Conservation (phyloP, 352 stramenopile species). For the Globisporangium paroecandrum region DNA sequence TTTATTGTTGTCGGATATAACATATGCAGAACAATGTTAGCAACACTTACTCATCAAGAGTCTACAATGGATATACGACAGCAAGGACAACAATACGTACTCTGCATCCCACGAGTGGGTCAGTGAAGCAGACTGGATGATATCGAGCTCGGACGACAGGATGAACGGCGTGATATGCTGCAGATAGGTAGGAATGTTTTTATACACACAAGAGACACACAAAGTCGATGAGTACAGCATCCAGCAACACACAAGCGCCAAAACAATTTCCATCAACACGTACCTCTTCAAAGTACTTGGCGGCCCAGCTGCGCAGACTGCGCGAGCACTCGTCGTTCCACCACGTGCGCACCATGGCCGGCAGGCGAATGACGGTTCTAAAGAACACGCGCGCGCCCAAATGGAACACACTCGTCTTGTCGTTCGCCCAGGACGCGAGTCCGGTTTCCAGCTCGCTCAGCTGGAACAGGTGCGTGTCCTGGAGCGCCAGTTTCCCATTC, state of each 20-base stretch:
- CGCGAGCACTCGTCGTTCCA: constrained; percentile 89
- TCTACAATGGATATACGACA: not conserved
- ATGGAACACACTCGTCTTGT: constrained; percentile 43
- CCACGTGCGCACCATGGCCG: constrained; percentile 86
- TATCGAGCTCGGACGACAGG: constrained; percentile 65
- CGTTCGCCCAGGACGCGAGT: constrained; percentile 25
- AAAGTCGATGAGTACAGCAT: constrained; percentile 1
- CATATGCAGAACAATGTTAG: not conserved
- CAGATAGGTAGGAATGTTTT: not conserved
- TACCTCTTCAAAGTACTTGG: constrained; percentile 88
- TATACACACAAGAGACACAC: not conserved
- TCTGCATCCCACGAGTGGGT: constrained; percentile 61
- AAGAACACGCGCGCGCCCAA: constrained; percentile 74
- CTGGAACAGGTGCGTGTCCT: constrained; percentile 48
- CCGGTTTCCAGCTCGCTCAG: constrained; percentile 35
- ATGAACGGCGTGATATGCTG: constrained; percentile 78
- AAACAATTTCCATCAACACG: constrained; percentile 5
- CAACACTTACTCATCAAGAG: not conserved
- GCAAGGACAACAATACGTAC: constrained; percentile 23
- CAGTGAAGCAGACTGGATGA: constrained; percentile 65
- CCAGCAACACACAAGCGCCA: not conserved
- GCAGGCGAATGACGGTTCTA: constrained; percentile 74
- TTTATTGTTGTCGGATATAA: not conserved
- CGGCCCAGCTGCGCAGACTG: constrained; percentile 74
- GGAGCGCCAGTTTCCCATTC: constrained; percentile 28